phyloP scores from a whole-genome alignment of 139 green algal genomes.

The Dunaliella sp. region DNA sequence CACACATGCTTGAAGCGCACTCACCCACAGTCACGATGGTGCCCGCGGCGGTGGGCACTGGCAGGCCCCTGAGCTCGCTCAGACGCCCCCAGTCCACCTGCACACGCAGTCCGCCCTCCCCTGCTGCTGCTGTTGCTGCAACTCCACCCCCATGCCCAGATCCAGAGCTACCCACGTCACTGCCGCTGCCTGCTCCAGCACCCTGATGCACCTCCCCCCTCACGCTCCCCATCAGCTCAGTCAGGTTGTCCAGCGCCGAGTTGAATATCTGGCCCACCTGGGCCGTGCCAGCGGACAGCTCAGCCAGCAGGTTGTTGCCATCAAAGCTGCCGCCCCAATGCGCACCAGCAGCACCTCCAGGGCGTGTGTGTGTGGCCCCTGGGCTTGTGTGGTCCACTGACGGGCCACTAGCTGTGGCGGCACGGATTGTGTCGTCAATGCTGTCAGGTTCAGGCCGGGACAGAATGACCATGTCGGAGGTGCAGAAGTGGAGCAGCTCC shows the following conservation, averaged over 20 bases:
- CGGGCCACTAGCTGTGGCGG: background rate
- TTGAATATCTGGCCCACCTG: background rate
- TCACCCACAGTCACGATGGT: slow-evolving; percentile 29
- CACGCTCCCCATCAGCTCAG: slow-evolving; percentile 6
- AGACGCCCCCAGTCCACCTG: background rate
- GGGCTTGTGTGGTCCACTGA: too few relatives aligned
- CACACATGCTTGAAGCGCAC: too few relatives aligned
- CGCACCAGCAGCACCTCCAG: background rate
- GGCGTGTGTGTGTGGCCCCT: too few relatives aligned
- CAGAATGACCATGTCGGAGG: slow-evolving; percentile 29
- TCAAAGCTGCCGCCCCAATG: background rate
- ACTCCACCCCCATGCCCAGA: background rate
- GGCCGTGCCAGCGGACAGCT: background rate
- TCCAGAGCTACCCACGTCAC: background rate
- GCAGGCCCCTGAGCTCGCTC: slow-evolving; percentile 1
- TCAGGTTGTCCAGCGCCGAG: background rate
- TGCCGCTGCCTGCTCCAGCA: background rate
- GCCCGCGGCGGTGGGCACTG: slow-evolving; percentile 8
- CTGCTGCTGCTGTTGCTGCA: background rate
- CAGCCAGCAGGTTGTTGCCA: background rate
- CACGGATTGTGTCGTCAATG: background rate
- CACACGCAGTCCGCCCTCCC: background rate
- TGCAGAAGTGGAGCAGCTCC: slow-evolving; percentile 56
- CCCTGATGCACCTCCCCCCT: background rate
- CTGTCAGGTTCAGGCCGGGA: background rate